These are phyloP conservation scores for Podaxis sp. DNA, from an alignment of 768 basidiomycete species.

Conservation along the genomic window DNA sequence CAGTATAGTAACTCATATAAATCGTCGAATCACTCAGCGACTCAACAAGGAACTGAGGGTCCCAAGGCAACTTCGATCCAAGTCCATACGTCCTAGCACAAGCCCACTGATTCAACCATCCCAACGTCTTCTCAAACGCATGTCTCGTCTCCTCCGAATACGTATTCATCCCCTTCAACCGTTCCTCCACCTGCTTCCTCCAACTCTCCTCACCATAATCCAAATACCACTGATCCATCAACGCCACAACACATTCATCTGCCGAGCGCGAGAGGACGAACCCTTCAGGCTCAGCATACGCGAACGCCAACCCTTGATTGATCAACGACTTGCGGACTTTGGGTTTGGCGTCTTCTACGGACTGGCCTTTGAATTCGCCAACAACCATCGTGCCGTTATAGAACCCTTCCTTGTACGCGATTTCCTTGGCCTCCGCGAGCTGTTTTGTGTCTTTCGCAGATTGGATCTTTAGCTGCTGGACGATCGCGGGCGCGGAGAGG, in stretches of 20 bases:
- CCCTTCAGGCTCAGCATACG: constrained; percentile 95
- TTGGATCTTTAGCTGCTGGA: constrained; percentile 89
- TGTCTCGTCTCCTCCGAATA: constrained; percentile 91
- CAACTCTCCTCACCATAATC: constrained; percentile 93
- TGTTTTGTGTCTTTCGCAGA: constrained; percentile 93
- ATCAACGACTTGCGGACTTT: constrained; percentile 87
- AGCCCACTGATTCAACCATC: constrained; percentile 98
- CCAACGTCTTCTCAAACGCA: constrained; percentile 85
- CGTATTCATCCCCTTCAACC: constrained; percentile 83
- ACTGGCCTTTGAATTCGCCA: constrained; percentile 85
- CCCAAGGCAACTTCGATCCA: constrained; percentile 95
- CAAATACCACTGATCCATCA: constrained; percentile 99
- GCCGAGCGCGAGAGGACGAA: constrained; percentile 82
- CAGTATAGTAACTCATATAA: constrained; percentile 98
- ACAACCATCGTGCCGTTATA: constrained; percentile 89
- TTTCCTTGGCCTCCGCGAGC: constrained; percentile 93
- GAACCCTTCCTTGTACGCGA: constrained; percentile 98
- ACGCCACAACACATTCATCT: constrained; percentile 97
- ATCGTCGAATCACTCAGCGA: constrained; percentile 96
- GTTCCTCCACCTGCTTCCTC: constrained; percentile 81
- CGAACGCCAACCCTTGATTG: constrained; percentile 68
- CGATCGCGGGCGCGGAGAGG: constrained; percentile 77
- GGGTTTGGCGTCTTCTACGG: constrained; percentile 88
- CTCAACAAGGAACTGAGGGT: constrained; percentile 93
- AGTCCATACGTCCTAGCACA: constrained; percentile 97